Evolutionary conservation across 176 grass and related monocot species (phyloP).

Genomic region (Rhipidocladum racemiflorum): DNA sequence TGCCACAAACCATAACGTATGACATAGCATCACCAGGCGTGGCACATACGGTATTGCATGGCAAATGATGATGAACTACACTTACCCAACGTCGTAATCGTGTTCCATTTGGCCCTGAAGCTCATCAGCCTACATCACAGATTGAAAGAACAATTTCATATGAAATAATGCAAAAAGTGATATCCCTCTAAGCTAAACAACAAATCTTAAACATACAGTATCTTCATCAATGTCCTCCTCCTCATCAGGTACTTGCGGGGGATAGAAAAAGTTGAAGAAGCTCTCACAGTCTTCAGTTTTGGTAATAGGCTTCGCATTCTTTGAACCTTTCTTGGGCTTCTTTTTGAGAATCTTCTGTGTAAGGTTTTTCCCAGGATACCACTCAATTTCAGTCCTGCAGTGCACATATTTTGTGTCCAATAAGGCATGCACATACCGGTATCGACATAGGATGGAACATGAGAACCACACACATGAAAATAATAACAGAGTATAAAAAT

Average conservation of each 20-base stretch:
- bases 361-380: slow-evolving; percentile 78
- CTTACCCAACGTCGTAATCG: slow-evolving; percentile 92
- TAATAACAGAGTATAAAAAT: not conserved
- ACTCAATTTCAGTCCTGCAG: slow-evolving; percentile 82
- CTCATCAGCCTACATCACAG: slow-evolving; percentile 62
- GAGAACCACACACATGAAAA: not conserved
- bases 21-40: not conserved
- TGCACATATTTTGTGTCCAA: slow-evolving; percentile 4
- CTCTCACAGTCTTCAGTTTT: slow-evolving; percentile 93
- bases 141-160: not conserved
- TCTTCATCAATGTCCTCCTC: slow-evolving; percentile 87
- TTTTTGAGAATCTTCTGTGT: slow-evolving; percentile 91
- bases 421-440: not conserved
- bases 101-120: slow-evolving; percentile 89
- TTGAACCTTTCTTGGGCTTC: slow-evolving; percentile 93
- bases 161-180: not conserved
- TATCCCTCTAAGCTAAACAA: slow-evolving; percentile 3
- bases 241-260: slow-evolving; percentile 81
- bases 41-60: not conserved
- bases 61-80: not conserved
- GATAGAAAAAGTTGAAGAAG: slow-evolving; percentile 96
- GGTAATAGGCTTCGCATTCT: slow-evolving; percentile 72
- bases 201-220: slow-evolving; percentile 44
- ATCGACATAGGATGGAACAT: not conserved
- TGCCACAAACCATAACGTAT: not conserved